phyloP scores from a whole-genome alignment of 2,329 filamentous ascomycete species.

The Alternaria brassicicola region DNA sequence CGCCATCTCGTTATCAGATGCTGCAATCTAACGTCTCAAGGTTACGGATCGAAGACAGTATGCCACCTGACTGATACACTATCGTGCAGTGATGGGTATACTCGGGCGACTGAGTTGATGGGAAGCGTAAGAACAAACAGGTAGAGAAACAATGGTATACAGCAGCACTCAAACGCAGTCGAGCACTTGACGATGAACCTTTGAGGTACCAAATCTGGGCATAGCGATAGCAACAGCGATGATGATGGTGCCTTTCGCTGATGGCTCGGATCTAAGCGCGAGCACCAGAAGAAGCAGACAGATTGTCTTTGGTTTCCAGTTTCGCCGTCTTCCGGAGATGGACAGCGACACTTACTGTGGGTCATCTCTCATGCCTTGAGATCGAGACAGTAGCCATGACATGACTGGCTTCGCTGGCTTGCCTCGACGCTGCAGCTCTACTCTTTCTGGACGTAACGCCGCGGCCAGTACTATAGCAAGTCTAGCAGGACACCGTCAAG shows the following conservation, averaged over 20 bases:
- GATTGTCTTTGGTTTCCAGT: conserved; percentile 9
- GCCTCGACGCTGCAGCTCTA: conserved; percentile 11
- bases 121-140: conserved; percentile 17
- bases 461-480: conserved; percentile 17
- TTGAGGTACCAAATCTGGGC: conserved; percentile 16
- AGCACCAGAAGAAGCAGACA: conserved; percentile 2
- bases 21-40: not conserved
- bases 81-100: conserved; percentile 15
- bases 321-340: conserved; percentile 8
- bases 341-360: conserved; percentile 8
- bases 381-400: conserved; percentile 10
- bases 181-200: conserved; percentile 14
- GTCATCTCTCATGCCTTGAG: not conserved
- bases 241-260: conserved; percentile 28
- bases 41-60: not conserved
- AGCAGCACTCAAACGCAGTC: conserved; percentile 27
- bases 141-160: conserved; percentile 29
- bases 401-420: conserved; percentile 9
- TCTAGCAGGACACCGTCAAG: conserved; percentile 2
- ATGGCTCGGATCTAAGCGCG: conserved; percentile 45
- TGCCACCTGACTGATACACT: not conserved
- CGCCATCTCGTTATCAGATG: conserved; percentile 22
- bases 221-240: conserved; percentile 13
- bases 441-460: conserved; percentile 26
- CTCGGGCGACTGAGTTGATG: conserved; percentile 19